Evolutionary conservation across 495 filamentous ascomycete species (phyloP).

Genomic region (Ascodesmis nigricans): DNA sequence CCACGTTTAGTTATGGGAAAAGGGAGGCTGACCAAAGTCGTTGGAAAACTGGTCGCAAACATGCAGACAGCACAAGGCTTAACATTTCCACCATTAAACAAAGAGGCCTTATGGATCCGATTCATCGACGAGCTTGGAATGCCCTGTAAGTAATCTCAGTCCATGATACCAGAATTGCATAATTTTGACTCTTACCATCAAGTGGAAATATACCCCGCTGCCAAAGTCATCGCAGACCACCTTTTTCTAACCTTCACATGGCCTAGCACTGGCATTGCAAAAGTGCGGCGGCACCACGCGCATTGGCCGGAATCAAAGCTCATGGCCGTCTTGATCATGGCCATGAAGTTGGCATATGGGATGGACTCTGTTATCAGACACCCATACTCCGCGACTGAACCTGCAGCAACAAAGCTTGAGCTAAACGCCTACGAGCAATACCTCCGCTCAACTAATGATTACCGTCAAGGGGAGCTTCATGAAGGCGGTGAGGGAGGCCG

Average conservation of each 20-base stretch:
- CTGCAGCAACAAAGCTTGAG: constrained; percentile 38
- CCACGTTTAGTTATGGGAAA: constrained; percentile 22
- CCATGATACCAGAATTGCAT: not conserved
- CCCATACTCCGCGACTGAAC: constrained; percentile 35
- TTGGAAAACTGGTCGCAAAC: constrained; percentile 37
- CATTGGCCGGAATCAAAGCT: constrained; percentile 49
- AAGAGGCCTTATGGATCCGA: constrained; percentile 39
- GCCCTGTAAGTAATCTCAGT: constrained; percentile 35
- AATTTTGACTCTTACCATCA: no score
- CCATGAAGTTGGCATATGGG: constrained; percentile 57
- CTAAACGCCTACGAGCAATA: constrained; percentile 49
- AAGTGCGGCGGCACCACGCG: not conserved
- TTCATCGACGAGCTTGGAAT: constrained; percentile 53
- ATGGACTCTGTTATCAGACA: constrained; percentile 40
- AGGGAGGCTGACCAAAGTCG: constrained; percentile 39
- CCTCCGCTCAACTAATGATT: constrained; percentile 23
- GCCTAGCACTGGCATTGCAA: constrained; percentile 5
- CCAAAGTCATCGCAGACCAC: constrained; percentile 34
- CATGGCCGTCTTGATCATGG: constrained; percentile 47
- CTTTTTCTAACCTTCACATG: constrained; percentile 23
- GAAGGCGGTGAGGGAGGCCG: constrained; percentile 22
- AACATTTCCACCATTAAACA: constrained; percentile 49
- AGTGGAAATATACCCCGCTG: constrained; percentile 48
- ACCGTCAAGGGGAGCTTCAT: constrained; percentile 9
- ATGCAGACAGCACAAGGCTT: constrained; percentile 47